Evolutionary conservation across 2,329 filamentous ascomycete genomes (phyloP), one percentile per base, ranked within the genome.

Genomic region (Colletotrichum sp.): DNA sequence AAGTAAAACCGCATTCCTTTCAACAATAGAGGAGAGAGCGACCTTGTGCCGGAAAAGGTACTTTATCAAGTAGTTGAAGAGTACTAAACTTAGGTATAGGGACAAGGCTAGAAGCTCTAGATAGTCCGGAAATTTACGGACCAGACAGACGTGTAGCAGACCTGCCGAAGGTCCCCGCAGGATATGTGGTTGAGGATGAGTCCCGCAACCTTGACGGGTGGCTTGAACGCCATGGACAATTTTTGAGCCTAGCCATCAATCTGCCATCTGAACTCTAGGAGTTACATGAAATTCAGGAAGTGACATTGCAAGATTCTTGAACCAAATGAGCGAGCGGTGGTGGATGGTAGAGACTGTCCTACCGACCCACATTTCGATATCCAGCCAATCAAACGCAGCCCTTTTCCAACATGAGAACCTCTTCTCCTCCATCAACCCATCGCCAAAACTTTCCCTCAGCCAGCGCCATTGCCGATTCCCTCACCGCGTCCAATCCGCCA

Each of bases 171-270:
- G 39, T n/a, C 3, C 9, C 39, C 9, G 18, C 6, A 30, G 72
- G 86, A 83, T 78, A 87, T 87, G 77, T 84, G 82, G 67, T 81
- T 80, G 75, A 86, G 88, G 76, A 90, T 84, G 80, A 86, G 82
- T 79, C 84, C 80, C 64, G 88, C 78, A 59, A 87, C 82, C 81
- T 87, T 85, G 63, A 82, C 80, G 4, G 86, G 86, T 67, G 87
- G 32, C 52, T 61, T 36, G 7, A 36, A 7, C 24, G 36, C 28
- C 55, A 48, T 61, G 5, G 16, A 12, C 24, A 18, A 2, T 3
- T n/a, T n/a, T 64, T 21, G 30, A 24, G 24, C 13, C 13, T 18
- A 18, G 21, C 24, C 5, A 48, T 12, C 0, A 12, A n/a, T 48
- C 9, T 48, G 6, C 9, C 9, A 12, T 48, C 9, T n/a, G 3